A percentile compares a stretch with the other conserved stretches of the same genome.
Evolutionary conservation across 176 grass and related monocot genomes (phyloP).

Genomic region (Aegilops umbellulata): DNA sequence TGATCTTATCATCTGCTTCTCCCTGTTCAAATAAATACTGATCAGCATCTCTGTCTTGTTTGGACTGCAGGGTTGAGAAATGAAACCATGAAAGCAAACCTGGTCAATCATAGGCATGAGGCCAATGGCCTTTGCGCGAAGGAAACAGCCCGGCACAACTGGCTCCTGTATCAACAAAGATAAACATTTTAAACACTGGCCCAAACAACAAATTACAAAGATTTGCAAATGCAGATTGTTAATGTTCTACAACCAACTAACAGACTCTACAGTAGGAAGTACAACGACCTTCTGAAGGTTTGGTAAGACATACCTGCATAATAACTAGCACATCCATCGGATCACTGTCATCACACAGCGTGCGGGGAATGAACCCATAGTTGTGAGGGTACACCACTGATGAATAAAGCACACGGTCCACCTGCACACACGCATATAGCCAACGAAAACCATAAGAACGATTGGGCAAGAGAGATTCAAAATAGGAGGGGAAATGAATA

Average conservation of each 20-base stretch:
- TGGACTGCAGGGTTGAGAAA: background rate
- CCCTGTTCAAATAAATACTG: slow-evolving; percentile 48
- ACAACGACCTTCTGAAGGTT: background rate
- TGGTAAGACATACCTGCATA: slow-evolving; percentile 70
- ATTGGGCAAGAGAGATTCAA: background rate
- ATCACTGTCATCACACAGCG: slow-evolving; percentile 94
- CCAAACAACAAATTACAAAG: background rate
- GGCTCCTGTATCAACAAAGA: slow-evolving; percentile 61
- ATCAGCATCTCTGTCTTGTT: background rate
- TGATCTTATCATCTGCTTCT: slow-evolving; percentile 97
- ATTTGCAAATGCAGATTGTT: background rate
- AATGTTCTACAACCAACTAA: background rate
- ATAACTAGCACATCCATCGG: slow-evolving; percentile 95
- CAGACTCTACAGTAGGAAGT: background rate
- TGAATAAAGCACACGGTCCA: slow-evolving; percentile 92
- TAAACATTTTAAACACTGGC: background rate
- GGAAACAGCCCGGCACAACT: slow-evolving; percentile 88
- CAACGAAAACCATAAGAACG: background rate
- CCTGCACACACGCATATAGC: slow-evolving; percentile 35
- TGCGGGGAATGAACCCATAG: slow-evolving; percentile 98
- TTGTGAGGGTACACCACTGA: slow-evolving; percentile 98
- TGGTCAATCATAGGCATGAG: slow-evolving; percentile 99
- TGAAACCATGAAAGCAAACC: slow-evolving; percentile 34
- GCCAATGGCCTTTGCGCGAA: slow-evolving; percentile 89
- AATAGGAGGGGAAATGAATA: background rate